Percentiles rank a stretch among this genome's conserved stretches.
phyloP scores from a whole-genome alignment of 108 stramenopile genomes.

The Skeletonema grethae region DNA sequence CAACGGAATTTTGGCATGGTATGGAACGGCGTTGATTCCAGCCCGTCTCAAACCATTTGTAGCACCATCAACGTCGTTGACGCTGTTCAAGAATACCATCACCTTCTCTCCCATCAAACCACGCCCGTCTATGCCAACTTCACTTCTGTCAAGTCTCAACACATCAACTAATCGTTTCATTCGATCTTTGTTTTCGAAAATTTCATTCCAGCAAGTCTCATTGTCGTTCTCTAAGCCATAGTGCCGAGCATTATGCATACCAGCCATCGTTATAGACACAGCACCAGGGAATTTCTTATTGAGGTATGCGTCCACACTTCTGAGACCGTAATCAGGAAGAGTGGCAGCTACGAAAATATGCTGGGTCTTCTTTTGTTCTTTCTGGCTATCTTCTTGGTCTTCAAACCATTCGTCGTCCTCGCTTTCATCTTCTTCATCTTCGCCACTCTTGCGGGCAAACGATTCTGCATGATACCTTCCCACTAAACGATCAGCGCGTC shows the following conservation, averaged over 20 bases:
- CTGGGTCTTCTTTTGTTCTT: conserved; percentile 57
- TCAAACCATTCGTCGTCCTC: conserved; percentile 18
- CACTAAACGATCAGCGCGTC: conserved; percentile 73
- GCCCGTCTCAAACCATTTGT: conserved; percentile 68
- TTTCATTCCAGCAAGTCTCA: conserved; percentile 72
- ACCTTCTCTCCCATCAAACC: conserved; percentile 82
- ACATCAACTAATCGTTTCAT: conserved; percentile 77
- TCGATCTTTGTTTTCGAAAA: conserved; percentile 75
- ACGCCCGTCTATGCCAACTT: conserved; percentile 51
- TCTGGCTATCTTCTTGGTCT: conserved; percentile 11
- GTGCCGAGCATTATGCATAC: conserved; percentile 89
- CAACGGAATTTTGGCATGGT: conserved; percentile 84
- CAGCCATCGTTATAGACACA: conserved; percentile 59
- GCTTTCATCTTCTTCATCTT: conserved; percentile 45
- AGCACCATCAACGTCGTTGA: conserved; percentile 83
- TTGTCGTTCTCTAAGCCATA: conserved; percentile 69
- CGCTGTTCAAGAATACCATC: conserved; percentile 89
- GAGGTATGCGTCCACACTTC: conserved; percentile 91
- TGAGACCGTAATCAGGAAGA: conserved; percentile 90
- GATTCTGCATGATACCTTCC: conserved; percentile 20
- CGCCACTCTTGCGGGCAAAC: conserved; percentile 23
- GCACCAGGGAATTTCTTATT: conserved; percentile 85
- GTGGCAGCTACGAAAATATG: conserved; percentile 94
- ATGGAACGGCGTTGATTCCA: conserved; percentile 77
- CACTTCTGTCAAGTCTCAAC: conserved; percentile 49